Percentiles rank a stretch among this genome's conserved stretches.
These are phyloP conservation scores for Harrya chromipes DNA, from an alignment of 768 basidiomycete genomes.

Conservation along the genomic window DNA sequence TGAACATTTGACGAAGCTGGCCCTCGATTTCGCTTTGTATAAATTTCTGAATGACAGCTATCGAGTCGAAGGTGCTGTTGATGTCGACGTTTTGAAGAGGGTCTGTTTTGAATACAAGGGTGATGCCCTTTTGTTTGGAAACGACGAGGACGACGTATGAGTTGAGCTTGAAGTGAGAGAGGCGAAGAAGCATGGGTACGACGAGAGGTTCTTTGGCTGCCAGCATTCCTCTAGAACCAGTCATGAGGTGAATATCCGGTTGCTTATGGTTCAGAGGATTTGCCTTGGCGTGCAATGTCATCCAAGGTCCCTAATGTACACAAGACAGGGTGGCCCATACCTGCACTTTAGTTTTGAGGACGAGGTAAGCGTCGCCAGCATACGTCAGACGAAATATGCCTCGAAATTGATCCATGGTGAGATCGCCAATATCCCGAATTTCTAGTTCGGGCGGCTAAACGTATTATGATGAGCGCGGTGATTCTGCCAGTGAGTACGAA, in stretches of 20 bases:
- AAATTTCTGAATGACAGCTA: slow-evolving; percentile 96
- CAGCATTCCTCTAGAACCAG: slow-evolving; percentile 81
- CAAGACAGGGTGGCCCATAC: slow-evolving; percentile 38
- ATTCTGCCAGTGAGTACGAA: not conserved
- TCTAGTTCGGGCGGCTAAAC: slow-evolving; percentile 94
- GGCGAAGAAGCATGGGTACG: slow-evolving; percentile 96
- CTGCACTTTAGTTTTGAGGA: slow-evolving; percentile 91
- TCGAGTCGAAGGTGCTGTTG: slow-evolving; percentile 95
- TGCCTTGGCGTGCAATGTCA: slow-evolving; percentile 49
- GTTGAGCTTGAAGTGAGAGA: slow-evolving; percentile 90
- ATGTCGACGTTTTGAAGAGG: slow-evolving; percentile 98
- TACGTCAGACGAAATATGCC: slow-evolving; percentile 97
- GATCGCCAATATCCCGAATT: slow-evolving; percentile 95
- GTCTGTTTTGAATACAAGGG: slow-evolving; percentile 99
- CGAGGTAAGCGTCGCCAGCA: slow-evolving; percentile 85
- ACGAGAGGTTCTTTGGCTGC: slow-evolving; percentile 94
- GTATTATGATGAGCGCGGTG: not conserved
- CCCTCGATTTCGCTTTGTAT: slow-evolving; percentile 97
- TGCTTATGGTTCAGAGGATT: slow-evolving; percentile 94
- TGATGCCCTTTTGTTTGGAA: slow-evolving; percentile 96
- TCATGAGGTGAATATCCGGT: slow-evolving; percentile 84
- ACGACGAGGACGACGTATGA: slow-evolving; percentile 98
- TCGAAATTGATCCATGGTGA: slow-evolving; percentile 92
- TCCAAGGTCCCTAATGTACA: not conserved
- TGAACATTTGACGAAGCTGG: slow-evolving; percentile 96